Percentiles rank a stretch among this genome's conserved stretches.
phyloP scores from a whole-genome alignment of 2,329 filamentous ascomycete genomes.

The Diaporthe citri region DNA sequence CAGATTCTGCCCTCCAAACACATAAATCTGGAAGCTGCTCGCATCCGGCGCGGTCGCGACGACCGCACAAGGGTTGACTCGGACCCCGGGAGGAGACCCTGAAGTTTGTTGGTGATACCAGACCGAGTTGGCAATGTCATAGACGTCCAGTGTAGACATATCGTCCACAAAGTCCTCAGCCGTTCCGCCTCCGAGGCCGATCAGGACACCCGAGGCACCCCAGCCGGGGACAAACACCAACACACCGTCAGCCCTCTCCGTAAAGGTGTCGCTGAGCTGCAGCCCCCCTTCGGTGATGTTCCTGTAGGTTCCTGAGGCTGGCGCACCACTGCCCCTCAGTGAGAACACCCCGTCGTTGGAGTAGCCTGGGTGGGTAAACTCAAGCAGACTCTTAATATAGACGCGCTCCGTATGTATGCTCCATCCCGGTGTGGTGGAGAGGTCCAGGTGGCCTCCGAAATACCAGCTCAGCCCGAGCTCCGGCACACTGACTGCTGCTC shows the following conservation, averaged over 20 bases:
- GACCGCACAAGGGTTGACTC: constrained; percentile 80
- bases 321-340: constrained; percentile 68
- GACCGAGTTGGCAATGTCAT: constrained; percentile 76
- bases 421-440: constrained; percentile 71
- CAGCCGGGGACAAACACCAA: constrained; percentile 82
- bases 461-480: constrained; percentile 80
- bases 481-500: constrained; percentile 78
- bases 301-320: constrained; percentile 72
- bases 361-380: constrained; percentile 81
- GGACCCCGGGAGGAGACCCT: constrained; percentile 71
- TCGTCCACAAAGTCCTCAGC: constrained; percentile 72
- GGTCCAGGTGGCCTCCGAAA: constrained; percentile 82
- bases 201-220: constrained; percentile 76
- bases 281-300: constrained; percentile 81
- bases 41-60: constrained; percentile 78
- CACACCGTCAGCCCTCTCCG: constrained; percentile 79
- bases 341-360: constrained; percentile 72
- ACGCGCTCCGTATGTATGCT: constrained; percentile 72
- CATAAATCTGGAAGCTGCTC: constrained; percentile 81
- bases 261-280: constrained; percentile 75
- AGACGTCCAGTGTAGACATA: constrained; percentile 73
- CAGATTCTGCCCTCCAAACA: constrained; percentile 83
- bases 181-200: constrained; percentile 80
- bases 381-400: constrained; percentile 80
- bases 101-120: constrained; percentile 82